Percentiles rank a stretch among this genome's conserved stretches.
Evolutionary conservation across 495 filamentous ascomycete genomes (phyloP).

Genomic region (Saxophila tyrrhenica): DNA sequence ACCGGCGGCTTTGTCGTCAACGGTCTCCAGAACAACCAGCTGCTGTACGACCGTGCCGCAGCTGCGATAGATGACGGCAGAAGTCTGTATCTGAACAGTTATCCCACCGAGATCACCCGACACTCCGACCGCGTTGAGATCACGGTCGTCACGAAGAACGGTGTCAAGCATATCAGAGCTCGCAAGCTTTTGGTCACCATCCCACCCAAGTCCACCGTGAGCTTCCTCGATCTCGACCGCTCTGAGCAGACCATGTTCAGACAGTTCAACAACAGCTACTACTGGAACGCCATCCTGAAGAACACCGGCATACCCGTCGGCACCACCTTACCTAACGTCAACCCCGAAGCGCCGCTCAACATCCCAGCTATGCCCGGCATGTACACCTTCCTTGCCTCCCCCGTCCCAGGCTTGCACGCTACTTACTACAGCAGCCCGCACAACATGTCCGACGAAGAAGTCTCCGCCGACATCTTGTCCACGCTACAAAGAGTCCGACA

Average conservation of each 20-base stretch:
- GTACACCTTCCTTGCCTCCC: conserved; percentile 10
- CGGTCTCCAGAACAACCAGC: conserved; percentile 26
- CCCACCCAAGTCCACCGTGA: conserved; percentile 32
- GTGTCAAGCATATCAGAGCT: conserved; percentile 31
- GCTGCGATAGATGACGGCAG: conserved; percentile 21
- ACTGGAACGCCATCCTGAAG: conserved; percentile 35
- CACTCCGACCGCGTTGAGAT: conserved; percentile 6
- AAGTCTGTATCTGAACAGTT: conserved; percentile 25
- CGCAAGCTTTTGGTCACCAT: conserved; percentile 39
- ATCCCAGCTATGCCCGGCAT: conserved; percentile 18
- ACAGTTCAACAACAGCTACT: conserved; percentile 31
- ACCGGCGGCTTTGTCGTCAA: conserved; percentile 26
- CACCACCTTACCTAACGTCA: conserved; percentile 24
- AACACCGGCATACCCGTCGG: conserved; percentile 32
- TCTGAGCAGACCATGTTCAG: conserved; percentile 32
- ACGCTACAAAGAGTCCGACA: conserved; percentile 5
- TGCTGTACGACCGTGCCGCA: conserved; percentile 33
- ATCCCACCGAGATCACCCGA: conserved; percentile 26
- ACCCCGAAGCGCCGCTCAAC: conserved; percentile 22
- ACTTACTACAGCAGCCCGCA: conserved; percentile 15
- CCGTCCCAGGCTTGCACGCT: conserved; percentile 7
- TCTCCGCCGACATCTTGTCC: conserved; percentile 16
- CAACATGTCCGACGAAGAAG: conserved; percentile 12
- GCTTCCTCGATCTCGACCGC: conserved; percentile 27
- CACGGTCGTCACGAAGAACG: conserved; percentile 23